Evolutionary conservation across 148 eudicot genomes (phyloP).

Genomic region (Vaccinium macrocarpon): DNA sequence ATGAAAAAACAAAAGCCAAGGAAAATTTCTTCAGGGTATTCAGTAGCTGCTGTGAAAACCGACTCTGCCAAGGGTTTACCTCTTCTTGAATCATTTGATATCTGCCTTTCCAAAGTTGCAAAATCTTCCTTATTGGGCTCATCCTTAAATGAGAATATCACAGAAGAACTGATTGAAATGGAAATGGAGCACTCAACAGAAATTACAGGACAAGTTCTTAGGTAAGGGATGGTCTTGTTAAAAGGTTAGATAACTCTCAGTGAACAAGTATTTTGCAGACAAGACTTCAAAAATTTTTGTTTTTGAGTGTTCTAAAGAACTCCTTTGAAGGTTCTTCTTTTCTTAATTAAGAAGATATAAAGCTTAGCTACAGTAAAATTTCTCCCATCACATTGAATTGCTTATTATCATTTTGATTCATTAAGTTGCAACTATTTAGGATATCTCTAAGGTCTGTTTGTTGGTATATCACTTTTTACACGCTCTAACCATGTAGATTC

Average conservation of each 20-base stretch:
- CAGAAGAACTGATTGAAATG: constrained; percentile 4
- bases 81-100: constrained; percentile 39
- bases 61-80: constrained; percentile 7
- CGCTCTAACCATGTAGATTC: constrained; percentile 33
- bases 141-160: constrained; percentile 4
- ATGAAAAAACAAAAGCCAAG: not conserved
- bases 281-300: not conserved
- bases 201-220: constrained; percentile 28
- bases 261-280: constrained; percentile 44
- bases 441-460: not conserved
- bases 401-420: not conserved
- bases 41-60: constrained; percentile 10
- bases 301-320: not conserved
- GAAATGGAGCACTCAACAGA: not conserved
- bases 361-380: not conserved
- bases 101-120: constrained; percentile 19
- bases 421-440: not conserved
- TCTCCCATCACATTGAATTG: not conserved
- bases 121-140: not conserved
- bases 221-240: constrained; percentile 64
- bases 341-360: not conserved
- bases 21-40: constrained; percentile 9
- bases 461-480: not conserved
- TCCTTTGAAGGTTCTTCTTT: not conserved
- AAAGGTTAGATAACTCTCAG: constrained; percentile 35